Evolutionary conservation across 768 basidiomycete species (phyloP).

Genomic region (Goffeauzyma gilvescens): DNA sequence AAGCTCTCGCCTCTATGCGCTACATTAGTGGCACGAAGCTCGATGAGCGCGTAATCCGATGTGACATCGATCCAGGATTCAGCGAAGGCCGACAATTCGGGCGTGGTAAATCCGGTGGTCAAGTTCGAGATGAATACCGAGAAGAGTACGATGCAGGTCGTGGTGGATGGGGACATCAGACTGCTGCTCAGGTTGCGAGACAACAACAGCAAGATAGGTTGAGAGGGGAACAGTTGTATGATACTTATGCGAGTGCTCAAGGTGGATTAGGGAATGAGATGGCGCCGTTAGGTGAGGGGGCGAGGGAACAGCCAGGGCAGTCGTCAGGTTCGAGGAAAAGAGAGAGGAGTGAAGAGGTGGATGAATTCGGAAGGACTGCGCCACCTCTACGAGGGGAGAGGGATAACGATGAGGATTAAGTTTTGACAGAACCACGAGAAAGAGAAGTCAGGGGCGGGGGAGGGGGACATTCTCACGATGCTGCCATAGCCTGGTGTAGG

Average conservation of each 20-base stretch:
- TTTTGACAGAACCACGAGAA: too few species aligned
- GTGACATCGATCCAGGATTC: conserved; percentile 92
- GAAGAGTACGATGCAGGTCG: conserved; percentile 93
- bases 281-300: conserved; percentile 24
- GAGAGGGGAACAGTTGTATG: conserved; percentile 21
- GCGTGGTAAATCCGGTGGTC: conserved; percentile 88
- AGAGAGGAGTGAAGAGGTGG: conserved; percentile 20
- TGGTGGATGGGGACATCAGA: conserved; percentile 34
- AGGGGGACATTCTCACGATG: too few species aligned
- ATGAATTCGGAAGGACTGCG: conserved; percentile 19
- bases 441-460: too few species aligned
- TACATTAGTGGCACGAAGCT: conserved; percentile 96
- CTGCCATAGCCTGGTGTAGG: too few species aligned
- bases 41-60: conserved; percentile 94
- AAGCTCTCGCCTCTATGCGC: conserved; percentile 78
- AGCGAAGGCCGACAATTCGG: conserved; percentile 94
- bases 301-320: not conserved
- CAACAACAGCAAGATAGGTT: conserved; percentile 17
- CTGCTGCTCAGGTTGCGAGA: too few species aligned
- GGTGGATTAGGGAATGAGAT: conserved; percentile 20
- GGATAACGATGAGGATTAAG: conserved; percentile 13
- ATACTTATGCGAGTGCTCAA: conserved; percentile 21
- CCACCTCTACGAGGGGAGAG: conserved; percentile 17
- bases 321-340: not conserved
- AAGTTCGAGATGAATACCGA: conserved; percentile 84